These are phyloP conservation scores for Elongisporangium undulatum DNA, from an alignment of 352 stramenopile species.

Conservation along the genomic window DNA sequence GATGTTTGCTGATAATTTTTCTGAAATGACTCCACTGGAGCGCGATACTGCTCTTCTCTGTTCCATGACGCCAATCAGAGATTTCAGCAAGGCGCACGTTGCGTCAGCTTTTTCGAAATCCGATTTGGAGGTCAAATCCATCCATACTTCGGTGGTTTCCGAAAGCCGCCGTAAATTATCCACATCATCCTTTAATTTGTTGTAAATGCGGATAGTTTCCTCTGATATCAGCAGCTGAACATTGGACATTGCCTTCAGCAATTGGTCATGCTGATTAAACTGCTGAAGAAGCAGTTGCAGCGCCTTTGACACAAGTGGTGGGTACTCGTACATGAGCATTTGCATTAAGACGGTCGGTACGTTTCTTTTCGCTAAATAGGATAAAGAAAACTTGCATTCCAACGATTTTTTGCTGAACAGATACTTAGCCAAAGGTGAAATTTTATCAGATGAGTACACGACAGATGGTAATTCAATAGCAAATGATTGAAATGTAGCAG, in stretches of 20 bases:
- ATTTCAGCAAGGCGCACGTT: slow-evolving; percentile 40
- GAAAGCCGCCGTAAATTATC: slow-evolving; percentile 52
- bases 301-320: slow-evolving; percentile 62
- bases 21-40: background rate
- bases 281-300: slow-evolving; percentile 68
- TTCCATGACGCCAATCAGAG: slow-evolving; percentile 29
- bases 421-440: slow-evolving; percentile 43
- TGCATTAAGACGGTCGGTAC: slow-evolving; percentile 67
- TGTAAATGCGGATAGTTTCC: slow-evolving; percentile 64
- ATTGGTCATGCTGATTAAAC: slow-evolving; percentile 68
- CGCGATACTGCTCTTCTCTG: background rate
- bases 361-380: slow-evolving; percentile 27
- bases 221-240: slow-evolving; percentile 55
- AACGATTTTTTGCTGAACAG: slow-evolving; percentile 41
- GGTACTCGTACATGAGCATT: slow-evolving; percentile 79
- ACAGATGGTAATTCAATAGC: slow-evolving; percentile 7
- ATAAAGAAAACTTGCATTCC: slow-evolving; percentile 60
- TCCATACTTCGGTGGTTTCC: slow-evolving; percentile 79
- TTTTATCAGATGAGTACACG: slow-evolving; percentile 22
- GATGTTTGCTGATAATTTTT: background rate
- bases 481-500: background rate
- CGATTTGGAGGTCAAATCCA: slow-evolving; percentile 70
- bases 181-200: slow-evolving; percentile 62
- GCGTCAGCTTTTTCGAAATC: slow-evolving; percentile 59
- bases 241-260: slow-evolving; percentile 60